A percentile compares a stretch with the other conserved stretches of the same genome.
Evolutionary conservation across 108 stramenopile species (phyloP).

Genomic region (Parmales sp.): DNA sequence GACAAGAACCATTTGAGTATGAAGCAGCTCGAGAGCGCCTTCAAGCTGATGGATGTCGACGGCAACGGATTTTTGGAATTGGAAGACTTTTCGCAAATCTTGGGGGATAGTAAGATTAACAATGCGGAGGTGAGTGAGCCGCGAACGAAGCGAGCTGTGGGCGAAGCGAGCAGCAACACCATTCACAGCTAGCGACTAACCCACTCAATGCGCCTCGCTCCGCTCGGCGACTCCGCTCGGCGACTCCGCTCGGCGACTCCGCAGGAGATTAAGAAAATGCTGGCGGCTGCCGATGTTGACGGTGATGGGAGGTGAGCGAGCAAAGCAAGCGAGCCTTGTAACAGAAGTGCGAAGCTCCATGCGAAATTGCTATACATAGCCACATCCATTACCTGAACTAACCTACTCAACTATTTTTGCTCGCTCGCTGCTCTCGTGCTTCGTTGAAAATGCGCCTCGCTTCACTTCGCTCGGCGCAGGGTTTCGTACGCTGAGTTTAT

Average conservation of each 20-base stretch:
- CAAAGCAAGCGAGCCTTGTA: no score
- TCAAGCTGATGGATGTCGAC: background rate
- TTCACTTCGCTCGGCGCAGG: no score
- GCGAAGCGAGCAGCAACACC: background rate
- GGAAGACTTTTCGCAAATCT: background rate
- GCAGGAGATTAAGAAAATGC: conserved; percentile 5
- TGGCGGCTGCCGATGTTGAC: background rate
- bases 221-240: background rate
- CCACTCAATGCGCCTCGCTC: background rate
- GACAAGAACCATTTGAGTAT: background rate
- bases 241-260: background rate
- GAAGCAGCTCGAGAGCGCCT: conserved; percentile 10
- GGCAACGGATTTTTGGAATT: background rate
- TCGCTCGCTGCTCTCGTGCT: no score
- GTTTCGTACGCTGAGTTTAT: conserved; percentile 3
- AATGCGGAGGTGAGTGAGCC: no score
- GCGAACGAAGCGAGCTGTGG: no score
- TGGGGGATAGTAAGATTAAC: background rate
- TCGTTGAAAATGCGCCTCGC: no score
- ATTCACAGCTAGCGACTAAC: background rate
- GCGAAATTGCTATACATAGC: no score
- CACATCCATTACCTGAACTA: no score
- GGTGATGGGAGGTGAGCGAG: background rate
- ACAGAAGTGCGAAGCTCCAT: no score
- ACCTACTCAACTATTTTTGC: no score